Evolutionary conservation across 2,329 filamentous ascomycete species (phyloP).

Genomic region (Pestalotiopsis sp.): DNA sequence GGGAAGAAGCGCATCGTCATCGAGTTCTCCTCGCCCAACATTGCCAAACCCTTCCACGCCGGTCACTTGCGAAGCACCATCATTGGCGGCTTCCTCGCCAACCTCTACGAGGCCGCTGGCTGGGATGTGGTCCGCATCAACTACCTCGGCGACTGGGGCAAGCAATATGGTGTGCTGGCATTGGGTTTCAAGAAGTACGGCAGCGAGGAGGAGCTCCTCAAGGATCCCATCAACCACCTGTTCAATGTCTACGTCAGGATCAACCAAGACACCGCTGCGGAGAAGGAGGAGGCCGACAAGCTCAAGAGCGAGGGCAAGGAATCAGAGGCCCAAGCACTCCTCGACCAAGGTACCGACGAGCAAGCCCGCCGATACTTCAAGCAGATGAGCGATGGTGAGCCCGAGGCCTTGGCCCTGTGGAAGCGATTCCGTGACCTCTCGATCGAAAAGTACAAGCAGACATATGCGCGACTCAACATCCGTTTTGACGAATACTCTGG

Average conservation of each 20-base stretch:
- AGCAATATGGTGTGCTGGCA: constrained; percentile 68
- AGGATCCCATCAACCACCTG: constrained; percentile 71
- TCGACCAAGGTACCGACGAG: constrained; percentile 45
- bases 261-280: constrained; percentile 61
- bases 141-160: constrained; percentile 80
- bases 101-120: constrained; percentile 67
- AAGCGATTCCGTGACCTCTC: constrained; percentile 59
- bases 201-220: constrained; percentile 61
- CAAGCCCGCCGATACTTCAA: constrained; percentile 64
- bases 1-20: constrained; percentile 58
- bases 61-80: constrained; percentile 77
- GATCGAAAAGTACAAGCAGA: constrained; percentile 58
- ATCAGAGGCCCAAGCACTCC: constrained; percentile 42
- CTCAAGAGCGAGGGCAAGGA: constrained; percentile 48
- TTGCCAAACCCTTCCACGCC: constrained; percentile 76
- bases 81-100: constrained; percentile 72
- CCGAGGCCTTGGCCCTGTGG: constrained; percentile 58
- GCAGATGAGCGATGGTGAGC: constrained; percentile 61
- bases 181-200: constrained; percentile 71
- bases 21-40: constrained; percentile 77
- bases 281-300: constrained; percentile 60
- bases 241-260: constrained; percentile 75
- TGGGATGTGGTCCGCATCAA: constrained; percentile 75
- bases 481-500: constrained; percentile 68
- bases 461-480: constrained; percentile 63